A percentile compares a stretch with the other conserved stretches of the same genome.
Conservation (phyloP, 306 rosid species). For the Malus sieversii region DNA sequence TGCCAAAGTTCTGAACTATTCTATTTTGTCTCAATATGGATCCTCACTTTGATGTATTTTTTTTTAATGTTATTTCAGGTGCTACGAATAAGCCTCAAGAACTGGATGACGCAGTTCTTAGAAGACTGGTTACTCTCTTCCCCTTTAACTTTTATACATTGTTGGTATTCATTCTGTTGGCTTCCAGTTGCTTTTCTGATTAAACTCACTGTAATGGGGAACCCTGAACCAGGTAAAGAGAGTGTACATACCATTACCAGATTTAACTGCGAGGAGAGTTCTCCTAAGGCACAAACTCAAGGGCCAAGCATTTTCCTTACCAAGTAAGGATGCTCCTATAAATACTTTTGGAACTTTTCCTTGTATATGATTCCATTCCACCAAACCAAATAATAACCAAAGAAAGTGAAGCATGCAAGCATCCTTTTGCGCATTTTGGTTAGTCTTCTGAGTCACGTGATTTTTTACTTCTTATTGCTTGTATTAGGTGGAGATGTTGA, state of each 20-base stretch:
- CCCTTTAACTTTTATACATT: constrained; percentile 2
- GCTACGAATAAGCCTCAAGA: constrained; percentile 99
- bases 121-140: constrained; percentile 62
- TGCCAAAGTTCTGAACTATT: background rate
- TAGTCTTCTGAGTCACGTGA: background rate
- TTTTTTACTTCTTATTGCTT: constrained; percentile 3
- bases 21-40: background rate
- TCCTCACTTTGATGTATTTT: background rate
- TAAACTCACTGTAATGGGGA: constrained; percentile 18
- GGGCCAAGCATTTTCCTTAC: constrained; percentile 92
- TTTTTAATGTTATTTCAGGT: constrained; percentile 43
- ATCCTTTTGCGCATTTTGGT: background rate
- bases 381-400: background rate
- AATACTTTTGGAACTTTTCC: background rate
- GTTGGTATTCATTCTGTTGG: background rate
- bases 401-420: background rate
- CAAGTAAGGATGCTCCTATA: constrained; percentile 49
- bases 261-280: constrained; percentile 61
- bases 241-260: constrained; percentile 87
- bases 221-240: constrained; percentile 68
- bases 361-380: background rate
- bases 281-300: constrained; percentile 75
- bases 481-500: constrained; percentile 73
- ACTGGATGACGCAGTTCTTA: constrained; percentile 92
- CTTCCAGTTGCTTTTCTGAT: constrained; percentile 6